Percentiles rank a stretch among this genome's conserved stretches.
These are phyloP conservation scores for Skeletonema menzelii DNA, from an alignment of 108 stramenopile genomes.

Conservation along the genomic window DNA sequence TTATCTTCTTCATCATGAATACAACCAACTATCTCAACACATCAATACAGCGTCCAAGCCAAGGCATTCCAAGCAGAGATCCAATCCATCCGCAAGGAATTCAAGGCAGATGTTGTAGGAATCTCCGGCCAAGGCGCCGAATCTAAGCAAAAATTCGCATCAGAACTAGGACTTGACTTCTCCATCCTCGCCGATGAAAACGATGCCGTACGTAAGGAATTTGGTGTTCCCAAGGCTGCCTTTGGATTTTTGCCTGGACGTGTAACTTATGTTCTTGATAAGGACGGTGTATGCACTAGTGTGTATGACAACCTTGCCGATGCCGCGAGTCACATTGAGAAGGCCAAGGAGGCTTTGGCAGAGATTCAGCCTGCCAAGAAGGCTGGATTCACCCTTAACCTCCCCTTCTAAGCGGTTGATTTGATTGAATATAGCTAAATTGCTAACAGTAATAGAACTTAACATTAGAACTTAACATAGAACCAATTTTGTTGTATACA, in stretches of 20 bases:
- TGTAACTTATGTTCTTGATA: conserved; percentile 81
- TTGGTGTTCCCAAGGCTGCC: conserved; percentile 69
- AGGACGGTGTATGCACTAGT: conserved; percentile 59
- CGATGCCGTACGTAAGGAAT: conserved; percentile 65
- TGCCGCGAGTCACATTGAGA: conserved; percentile 73
- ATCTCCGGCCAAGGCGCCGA: conserved; percentile 77
- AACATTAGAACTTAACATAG: too few relatives aligned
- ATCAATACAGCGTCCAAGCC: conserved; percentile 53
- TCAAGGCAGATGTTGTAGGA: conserved; percentile 79
- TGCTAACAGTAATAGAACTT: background rate
- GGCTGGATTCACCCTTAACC: conserved; percentile 4
- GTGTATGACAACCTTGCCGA: conserved; percentile 73
- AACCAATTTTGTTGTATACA: background rate
- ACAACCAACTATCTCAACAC: background rate
- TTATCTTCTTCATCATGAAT: background rate
- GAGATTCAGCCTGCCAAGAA: conserved; percentile 46
- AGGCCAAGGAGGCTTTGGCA: conserved; percentile 64
- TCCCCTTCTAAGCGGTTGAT: conserved; percentile 9
- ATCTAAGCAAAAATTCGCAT: conserved; percentile 80
- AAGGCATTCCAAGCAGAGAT: conserved; percentile 67
- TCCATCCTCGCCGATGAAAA: conserved; percentile 80
- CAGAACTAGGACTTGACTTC: conserved; percentile 70
- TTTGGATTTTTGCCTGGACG: conserved; percentile 80
- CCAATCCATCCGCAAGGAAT: conserved; percentile 67
- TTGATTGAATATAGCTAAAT: background rate